Evolutionary conservation across 2,329 filamentous ascomycete species (phyloP).

Genomic region (Torrubiellomyces zombiae): DNA sequence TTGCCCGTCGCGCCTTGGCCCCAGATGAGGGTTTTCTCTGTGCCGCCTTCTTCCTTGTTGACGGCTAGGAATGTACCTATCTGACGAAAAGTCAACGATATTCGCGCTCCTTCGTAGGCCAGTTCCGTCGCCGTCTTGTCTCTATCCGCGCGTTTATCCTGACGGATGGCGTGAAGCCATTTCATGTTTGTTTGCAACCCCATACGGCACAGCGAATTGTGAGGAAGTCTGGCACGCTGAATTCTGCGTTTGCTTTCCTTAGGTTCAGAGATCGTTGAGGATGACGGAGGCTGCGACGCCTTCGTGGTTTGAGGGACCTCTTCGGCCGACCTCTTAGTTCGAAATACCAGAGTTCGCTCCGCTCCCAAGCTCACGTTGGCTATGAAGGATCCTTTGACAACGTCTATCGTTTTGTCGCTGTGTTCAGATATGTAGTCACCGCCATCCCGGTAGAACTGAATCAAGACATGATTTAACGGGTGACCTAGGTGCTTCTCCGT

Average conservation of each 20-base stretch:
- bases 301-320: conserved; percentile 12
- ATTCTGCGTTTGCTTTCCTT: conserved; percentile 30
- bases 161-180: conserved; percentile 85
- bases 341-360: conserved; percentile 74
- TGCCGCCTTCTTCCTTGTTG: conserved; percentile 42
- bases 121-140: conserved; percentile 57
- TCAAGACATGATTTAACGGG: conserved; percentile 74
- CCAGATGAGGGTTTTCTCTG: conserved; percentile 57
- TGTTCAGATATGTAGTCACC: conserved; percentile 92
- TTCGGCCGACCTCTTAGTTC: conserved; percentile 53
- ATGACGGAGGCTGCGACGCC: neutral
- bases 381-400: conserved; percentile 63
- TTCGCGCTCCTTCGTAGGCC: conserved; percentile 58
- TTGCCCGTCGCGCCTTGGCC: conserved; percentile 76
- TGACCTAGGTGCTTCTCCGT: conserved; percentile 65
- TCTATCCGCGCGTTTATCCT: conserved; percentile 56
- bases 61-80: conserved; percentile 84
- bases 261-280: conserved; percentile 2
- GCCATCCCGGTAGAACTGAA: conserved; percentile 82
- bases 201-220: conserved; percentile 78
- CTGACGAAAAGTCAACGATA: conserved; percentile 78
- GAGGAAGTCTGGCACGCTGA: conserved; percentile 58
- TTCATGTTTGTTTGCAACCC: conserved; percentile 65
- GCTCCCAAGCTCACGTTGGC: conserved; percentile 91
- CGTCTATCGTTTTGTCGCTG: conserved; percentile 91